A percentile compares a stretch with the other conserved stretches of the same genome.
Conservation (phyloP, 2,329 filamentous ascomycete genomes). For the Aciculosporium take region DNA sequence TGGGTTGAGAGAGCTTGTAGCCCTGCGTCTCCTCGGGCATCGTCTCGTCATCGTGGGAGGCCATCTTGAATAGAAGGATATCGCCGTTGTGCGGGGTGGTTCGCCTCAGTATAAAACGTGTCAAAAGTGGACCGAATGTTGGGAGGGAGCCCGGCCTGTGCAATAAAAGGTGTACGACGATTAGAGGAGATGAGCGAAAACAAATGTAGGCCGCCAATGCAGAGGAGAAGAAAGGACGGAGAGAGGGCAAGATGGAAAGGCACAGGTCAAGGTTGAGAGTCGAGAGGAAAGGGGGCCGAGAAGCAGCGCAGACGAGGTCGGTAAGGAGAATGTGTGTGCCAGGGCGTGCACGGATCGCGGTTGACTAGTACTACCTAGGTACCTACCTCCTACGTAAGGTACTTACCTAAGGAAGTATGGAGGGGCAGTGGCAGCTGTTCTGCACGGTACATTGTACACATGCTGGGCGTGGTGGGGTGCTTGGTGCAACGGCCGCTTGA, state of each 20-base stretch:
- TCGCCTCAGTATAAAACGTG: neutral
- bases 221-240: neutral
- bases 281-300: neutral
- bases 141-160: neutral
- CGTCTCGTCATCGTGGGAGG: constrained; percentile 63
- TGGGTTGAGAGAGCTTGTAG: constrained; percentile 92
- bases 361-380: too few species aligned
- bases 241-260: neutral
- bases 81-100: neutral
- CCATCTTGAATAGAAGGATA: constrained; percentile 34
- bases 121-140: neutral
- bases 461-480: constrained; percentile 5
- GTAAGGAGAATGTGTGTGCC: constrained; percentile 4
- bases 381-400: too few species aligned
- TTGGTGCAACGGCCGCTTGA: constrained; percentile 2
- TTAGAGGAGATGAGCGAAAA: neutral
- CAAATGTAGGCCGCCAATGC: neutral
- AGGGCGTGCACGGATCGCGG: constrained; percentile 12
- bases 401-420: too few species aligned
- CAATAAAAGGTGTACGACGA: neutral
- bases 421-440: constrained; percentile 13
- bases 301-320: constrained; percentile 4
- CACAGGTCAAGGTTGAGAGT: neutral
- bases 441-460: too few species aligned
- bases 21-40: constrained; percentile 79